Evolutionary conservation across 2,329 filamentous ascomycete species (phyloP).

Genomic region (Bipolaris cookei): DNA sequence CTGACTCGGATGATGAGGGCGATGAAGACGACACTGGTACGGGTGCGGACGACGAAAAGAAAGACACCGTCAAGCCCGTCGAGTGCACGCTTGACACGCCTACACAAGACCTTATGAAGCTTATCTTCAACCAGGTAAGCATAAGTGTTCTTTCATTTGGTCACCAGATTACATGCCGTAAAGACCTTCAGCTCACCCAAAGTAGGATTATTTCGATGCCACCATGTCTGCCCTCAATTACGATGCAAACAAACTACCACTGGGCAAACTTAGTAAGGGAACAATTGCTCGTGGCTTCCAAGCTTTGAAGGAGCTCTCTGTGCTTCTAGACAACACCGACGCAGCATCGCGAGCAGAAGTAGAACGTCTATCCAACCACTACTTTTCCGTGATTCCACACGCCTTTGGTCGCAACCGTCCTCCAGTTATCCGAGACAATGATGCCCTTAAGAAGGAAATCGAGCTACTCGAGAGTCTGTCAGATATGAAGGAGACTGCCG

Average conservation of each 20-base stretch:
- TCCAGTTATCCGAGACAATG: slow-evolving; percentile 66
- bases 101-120: slow-evolving; percentile 72
- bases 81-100: slow-evolving; percentile 64
- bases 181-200: not conserved
- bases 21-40: slow-evolving; percentile 29
- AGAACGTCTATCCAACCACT: slow-evolving; percentile 74
- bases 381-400: slow-evolving; percentile 84
- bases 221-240: slow-evolving; percentile 73
- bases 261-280: slow-evolving; percentile 82
- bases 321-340: slow-evolving; percentile 63
- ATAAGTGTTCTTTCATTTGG: not conserved
- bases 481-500: slow-evolving; percentile 82
- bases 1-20: slow-evolving; percentile 62
- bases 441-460: slow-evolving; percentile 74
- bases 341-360: slow-evolving; percentile 58
- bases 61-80: slow-evolving; percentile 34
- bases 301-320: slow-evolving; percentile 75
- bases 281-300: slow-evolving; percentile 79
- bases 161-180: not conserved
- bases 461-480: slow-evolving; percentile 80
- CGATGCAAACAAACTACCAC: slow-evolving; percentile 75
- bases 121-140: slow-evolving; percentile 76
- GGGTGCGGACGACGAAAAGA: slow-evolving; percentile 19
- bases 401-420: slow-evolving; percentile 76
- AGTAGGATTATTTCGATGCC: slow-evolving; percentile 65